Evolutionary conservation across 768 basidiomycete genomes (phyloP).

Genomic region (Suillus paluster): DNA sequence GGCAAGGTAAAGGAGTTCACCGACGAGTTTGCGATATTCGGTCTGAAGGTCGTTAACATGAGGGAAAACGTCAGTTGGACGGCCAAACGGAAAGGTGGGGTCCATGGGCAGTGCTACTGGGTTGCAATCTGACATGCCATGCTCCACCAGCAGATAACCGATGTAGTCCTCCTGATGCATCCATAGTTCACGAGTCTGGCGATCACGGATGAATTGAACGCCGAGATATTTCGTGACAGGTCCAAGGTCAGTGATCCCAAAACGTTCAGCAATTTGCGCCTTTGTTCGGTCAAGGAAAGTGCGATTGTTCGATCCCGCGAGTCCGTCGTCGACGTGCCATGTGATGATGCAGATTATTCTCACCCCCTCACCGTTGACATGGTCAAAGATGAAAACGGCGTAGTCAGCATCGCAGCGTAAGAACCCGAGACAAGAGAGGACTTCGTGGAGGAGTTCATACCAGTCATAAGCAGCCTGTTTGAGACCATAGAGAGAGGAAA

Average conservation of each 20-base stretch:
- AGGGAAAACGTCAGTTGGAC: not conserved
- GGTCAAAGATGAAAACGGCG: not conserved
- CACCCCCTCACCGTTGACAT: not conserved
- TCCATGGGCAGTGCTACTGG: not conserved
- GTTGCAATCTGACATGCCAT: not conserved
- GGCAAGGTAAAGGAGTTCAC: too few relatives aligned
- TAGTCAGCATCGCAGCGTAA: not conserved
- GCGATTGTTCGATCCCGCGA: not conserved
- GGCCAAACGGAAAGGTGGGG: not conserved
- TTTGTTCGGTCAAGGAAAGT: not conserved
- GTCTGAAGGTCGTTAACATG: too few relatives aligned
- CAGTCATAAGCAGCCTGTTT: constrained; percentile 39
- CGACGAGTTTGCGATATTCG: too few relatives aligned
- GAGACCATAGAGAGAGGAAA: constrained; percentile 41
- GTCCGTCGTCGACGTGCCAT: not conserved
- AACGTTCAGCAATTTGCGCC: not conserved
- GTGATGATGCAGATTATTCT: not conserved
- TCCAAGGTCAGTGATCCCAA: not conserved
- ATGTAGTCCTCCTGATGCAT: constrained; percentile 4
- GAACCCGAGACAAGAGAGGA: not conserved
- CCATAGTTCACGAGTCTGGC: not conserved
- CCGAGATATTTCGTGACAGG: not conserved
- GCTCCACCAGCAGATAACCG: not conserved
- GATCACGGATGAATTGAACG: not conserved
- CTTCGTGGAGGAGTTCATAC: constrained; percentile 23